Evolutionary conservation across 805 yeast species (phyloP).

Genomic region (Candida hungchunana): DNA sequence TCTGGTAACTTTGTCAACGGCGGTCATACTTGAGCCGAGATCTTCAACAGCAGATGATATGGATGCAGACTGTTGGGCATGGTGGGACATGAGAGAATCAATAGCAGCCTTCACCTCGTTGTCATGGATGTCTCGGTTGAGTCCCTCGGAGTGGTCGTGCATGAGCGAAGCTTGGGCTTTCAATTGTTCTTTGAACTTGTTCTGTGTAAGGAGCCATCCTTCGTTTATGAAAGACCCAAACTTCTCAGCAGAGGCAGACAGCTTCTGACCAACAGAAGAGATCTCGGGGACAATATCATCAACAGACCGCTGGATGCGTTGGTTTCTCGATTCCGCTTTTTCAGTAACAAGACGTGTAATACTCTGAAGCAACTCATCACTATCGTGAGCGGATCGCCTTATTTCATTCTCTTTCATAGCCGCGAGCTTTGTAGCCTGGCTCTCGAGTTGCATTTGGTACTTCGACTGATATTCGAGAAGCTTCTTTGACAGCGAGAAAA

Average conservation of each 20-base stretch:
- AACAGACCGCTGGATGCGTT: slow-evolving; percentile 6
- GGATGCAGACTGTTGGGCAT: slow-evolving; percentile 1
- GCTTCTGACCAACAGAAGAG: slow-evolving; percentile 7
- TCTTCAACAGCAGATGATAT: slow-evolving; percentile 2
- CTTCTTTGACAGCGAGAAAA: slow-evolving; percentile 14
- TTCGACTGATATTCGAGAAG: slow-evolving; percentile 14
- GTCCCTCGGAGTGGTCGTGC: background rate
- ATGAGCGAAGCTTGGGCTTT: slow-evolving; percentile 1
- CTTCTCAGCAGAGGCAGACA: slow-evolving; percentile 13
- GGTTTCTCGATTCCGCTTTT: slow-evolving; percentile 7
- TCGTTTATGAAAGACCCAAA: slow-evolving; percentile 14
- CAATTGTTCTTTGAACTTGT: slow-evolving; percentile 10
- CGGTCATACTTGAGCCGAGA: slow-evolving; percentile 10
- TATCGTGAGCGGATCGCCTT: slow-evolving; percentile 5
- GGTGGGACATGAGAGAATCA: slow-evolving; percentile 16
- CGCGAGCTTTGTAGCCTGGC: slow-evolving; percentile 7
- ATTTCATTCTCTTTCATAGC: slow-evolving; percentile 12
- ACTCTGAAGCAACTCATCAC: slow-evolving; percentile 9
- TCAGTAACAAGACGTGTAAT: slow-evolving; percentile 11
- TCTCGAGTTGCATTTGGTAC: slow-evolving; percentile 8
- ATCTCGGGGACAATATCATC: slow-evolving; percentile 12
- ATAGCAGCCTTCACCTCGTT: slow-evolving; percentile 18
- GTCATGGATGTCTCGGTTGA: slow-evolving; percentile 15
- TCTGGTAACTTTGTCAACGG: slow-evolving; percentile 10
- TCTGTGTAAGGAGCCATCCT: slow-evolving; percentile 17